Conservation (phyloP, 495 filamentous ascomycete species). For the Pyronema domesticum region DNA sequence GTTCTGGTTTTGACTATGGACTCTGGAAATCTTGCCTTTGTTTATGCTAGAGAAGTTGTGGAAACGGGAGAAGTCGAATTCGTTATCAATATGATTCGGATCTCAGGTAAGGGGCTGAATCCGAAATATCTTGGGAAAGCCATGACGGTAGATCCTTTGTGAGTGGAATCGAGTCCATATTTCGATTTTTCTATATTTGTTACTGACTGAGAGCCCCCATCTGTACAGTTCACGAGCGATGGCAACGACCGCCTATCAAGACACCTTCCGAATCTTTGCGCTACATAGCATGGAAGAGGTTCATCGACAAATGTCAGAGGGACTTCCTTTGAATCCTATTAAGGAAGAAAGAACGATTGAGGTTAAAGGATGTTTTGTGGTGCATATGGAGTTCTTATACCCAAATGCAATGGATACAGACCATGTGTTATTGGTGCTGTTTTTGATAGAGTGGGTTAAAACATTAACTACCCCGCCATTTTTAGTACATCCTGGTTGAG, state of each 20-base stretch:
- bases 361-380: constrained; percentile 51
- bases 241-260: constrained; percentile 43
- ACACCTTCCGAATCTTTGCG: constrained; percentile 44
- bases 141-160: constrained; percentile 66
- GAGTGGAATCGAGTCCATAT: constrained; percentile 9
- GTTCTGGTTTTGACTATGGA: constrained; percentile 55
- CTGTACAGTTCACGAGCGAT: constrained; percentile 40
- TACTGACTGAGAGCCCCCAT: not conserved
- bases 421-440: constrained; percentile 58
- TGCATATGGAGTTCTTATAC: constrained; percentile 76
- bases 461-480: not conserved
- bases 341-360: constrained; percentile 36
- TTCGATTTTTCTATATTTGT: not conserved
- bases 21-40: constrained; percentile 49
- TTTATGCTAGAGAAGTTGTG: constrained; percentile 38
- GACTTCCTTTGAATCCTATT: constrained; percentile 28
- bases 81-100: constrained; percentile 37
- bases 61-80: constrained; percentile 37
- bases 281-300: constrained; percentile 36
- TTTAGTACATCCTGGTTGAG: not conserved
- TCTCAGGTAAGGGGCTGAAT: constrained; percentile 36
- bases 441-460: constrained; percentile 35
- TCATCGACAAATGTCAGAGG: constrained; percentile 25
- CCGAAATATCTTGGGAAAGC: constrained; percentile 53
- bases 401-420: constrained; percentile 43